These are phyloP conservation scores for Trypanosoma theileri DNA, from an alignment of 208 protist genomes.

Conservation along the genomic window DNA sequence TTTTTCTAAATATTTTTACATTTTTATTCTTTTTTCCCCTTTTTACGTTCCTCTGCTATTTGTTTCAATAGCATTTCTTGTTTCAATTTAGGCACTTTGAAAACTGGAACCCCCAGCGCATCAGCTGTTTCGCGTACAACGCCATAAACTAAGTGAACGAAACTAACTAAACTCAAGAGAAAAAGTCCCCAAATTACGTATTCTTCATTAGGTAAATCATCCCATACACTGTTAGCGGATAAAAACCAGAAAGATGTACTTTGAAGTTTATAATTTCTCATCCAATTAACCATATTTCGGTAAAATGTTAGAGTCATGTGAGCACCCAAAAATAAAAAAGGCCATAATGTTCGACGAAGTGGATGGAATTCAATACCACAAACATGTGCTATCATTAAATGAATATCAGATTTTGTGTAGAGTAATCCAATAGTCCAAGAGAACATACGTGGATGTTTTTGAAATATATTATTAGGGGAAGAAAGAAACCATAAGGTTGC, in stretches of 20 bases:
- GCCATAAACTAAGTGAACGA: constrained; percentile 58
- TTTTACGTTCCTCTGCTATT: constrained; percentile 24
- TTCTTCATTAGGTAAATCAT: constrained; percentile 42
- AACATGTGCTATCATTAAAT: constrained; percentile 84
- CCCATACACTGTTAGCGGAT: constrained; percentile 4
- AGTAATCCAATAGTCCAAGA: constrained; percentile 83
- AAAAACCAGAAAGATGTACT: background rate
- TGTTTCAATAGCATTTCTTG: constrained; percentile 38
- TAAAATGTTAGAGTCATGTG: constrained; percentile 60
- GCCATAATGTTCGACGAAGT: constrained; percentile 68
- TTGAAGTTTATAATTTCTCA: background rate
- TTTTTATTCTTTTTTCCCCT: constrained; percentile 10
- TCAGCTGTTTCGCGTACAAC: constrained; percentile 42
- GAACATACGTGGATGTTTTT: constrained; percentile 73
- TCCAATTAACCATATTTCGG: constrained; percentile 32
- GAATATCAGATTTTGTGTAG: constrained; percentile 75
- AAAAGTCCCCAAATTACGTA: constrained; percentile 71
- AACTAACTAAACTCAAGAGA: constrained; percentile 42
- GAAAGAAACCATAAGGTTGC: constrained; percentile 59
- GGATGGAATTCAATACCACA: constrained; percentile 46
- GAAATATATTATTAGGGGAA: constrained; percentile 74
- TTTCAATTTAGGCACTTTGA: constrained; percentile 55
- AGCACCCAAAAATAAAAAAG: constrained; percentile 54
- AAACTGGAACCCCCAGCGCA: constrained; percentile 56
- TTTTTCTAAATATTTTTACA: background rate